These are phyloP conservation scores for Antarctomyces pellizariae DNA, from an alignment of 495 filamentous ascomycete species.

Conservation along the genomic window DNA sequence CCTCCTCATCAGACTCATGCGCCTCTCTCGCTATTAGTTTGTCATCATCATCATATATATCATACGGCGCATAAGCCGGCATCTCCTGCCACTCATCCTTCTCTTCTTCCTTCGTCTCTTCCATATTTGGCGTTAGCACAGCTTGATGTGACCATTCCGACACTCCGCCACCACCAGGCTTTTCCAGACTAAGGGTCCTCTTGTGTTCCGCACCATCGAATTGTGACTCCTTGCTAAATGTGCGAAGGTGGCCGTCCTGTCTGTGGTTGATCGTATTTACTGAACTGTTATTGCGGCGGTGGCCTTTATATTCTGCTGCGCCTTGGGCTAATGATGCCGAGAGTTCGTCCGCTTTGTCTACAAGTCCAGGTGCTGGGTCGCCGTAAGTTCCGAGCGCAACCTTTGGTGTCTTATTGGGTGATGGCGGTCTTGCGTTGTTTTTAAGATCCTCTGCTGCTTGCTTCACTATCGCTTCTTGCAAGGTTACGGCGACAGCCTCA, in stretches of 20 bases:
- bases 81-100: conserved; percentile 71
- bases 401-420: background rate
- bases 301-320: too few species aligned
- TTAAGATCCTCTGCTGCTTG: conserved; percentile 17
- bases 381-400: background rate
- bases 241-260: too few species aligned
- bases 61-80: conserved; percentile 77
- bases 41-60: conserved; percentile 88
- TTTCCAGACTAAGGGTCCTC: background rate
- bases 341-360: too few species aligned
- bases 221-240: too few species aligned
- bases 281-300: too few species aligned
- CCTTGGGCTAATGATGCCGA: too few species aligned
- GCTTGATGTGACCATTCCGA: conserved; percentile 91
- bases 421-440: background rate
- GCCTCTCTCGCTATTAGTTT: conserved; percentile 63
- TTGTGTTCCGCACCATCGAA: too few species aligned
- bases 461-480: conserved; percentile 19
- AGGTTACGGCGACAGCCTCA: too few species aligned
- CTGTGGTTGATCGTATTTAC: too few species aligned
- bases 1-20: conserved; percentile 43
- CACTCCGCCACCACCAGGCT: conserved; percentile 12
- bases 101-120: conserved; percentile 25
- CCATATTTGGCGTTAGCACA: conserved; percentile 28
- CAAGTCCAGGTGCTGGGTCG: too few species aligned